Percentiles rank a stretch among this genome's conserved stretches.
Evolutionary conservation across 805 yeast species (phyloP).

Genomic region (Saturnispora silvae): DNA sequence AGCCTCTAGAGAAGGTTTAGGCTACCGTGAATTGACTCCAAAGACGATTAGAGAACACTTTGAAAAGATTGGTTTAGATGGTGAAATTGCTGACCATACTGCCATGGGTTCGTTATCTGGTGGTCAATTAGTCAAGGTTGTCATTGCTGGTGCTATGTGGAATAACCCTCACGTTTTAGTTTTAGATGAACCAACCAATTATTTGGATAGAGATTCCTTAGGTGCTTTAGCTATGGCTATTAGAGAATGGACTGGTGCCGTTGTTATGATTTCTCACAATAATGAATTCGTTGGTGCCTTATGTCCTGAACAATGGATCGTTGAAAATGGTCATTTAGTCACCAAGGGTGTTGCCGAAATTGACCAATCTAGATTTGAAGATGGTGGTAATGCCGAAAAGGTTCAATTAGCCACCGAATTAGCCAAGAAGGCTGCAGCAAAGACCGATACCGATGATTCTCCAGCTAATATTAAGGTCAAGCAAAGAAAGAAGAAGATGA

Average conservation of each 20-base stretch:
- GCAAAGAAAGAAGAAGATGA: constrained; percentile 81
- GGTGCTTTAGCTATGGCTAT: constrained; percentile 97
- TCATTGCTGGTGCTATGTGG: constrained; percentile 99
- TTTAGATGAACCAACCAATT: constrained; percentile 96
- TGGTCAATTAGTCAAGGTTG: constrained; percentile 96
- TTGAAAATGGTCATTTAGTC: constrained; percentile 82
- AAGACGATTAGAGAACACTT: constrained; percentile 91
- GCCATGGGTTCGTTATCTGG: constrained; percentile 95
- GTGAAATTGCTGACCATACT: constrained; percentile 97
- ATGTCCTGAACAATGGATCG: constrained; percentile 98
- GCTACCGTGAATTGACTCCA: constrained; percentile 90
- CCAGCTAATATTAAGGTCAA: constrained; percentile 94
- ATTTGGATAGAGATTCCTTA: constrained; percentile 92
- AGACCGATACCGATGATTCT: constrained; percentile 58
- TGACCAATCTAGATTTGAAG: constrained; percentile 74
- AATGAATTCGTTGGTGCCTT: constrained; percentile 93
- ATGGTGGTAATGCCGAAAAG: constrained; percentile 41
- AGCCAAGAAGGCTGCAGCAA: constrained; percentile 36
- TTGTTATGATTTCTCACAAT: constrained; percentile 96
- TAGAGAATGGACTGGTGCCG: constrained; percentile 98
- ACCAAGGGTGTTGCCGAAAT: constrained; percentile 72
- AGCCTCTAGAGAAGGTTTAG: constrained; percentile 98
- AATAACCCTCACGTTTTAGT: constrained; percentile 95
- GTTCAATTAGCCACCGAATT: constrained; percentile 35
- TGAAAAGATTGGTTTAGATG: constrained; percentile 94